These are phyloP conservation scores for Fusarium sp. DNA, from an alignment of 2,329 filamentous ascomycete species.

Conservation along the genomic window DNA sequence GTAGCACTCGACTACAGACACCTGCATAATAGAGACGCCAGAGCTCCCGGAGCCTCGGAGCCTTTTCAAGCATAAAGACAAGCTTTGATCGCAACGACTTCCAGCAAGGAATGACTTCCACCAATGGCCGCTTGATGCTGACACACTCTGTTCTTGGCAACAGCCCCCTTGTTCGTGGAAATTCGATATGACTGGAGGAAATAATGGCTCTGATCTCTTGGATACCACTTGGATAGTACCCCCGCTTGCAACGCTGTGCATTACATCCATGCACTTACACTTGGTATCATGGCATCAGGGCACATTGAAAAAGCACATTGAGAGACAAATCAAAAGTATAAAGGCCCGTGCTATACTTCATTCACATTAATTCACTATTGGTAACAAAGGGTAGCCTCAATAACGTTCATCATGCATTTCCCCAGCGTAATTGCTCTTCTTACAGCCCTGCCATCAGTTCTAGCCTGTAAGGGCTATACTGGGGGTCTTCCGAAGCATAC, in stretches of 20 bases:
- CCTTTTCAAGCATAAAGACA: conserved; percentile 15
- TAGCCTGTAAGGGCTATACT: conserved; percentile 42
- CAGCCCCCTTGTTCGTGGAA: background rate
- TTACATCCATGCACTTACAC: background rate
- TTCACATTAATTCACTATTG: too few species aligned
- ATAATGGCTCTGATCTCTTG: background rate
- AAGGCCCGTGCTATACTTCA: background rate
- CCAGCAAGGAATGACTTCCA: background rate
- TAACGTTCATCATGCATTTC: background rate
- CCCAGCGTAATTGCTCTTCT: conserved; percentile 26
- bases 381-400: too few species aligned
- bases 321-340: background rate
- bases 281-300: background rate
- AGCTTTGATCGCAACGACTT: background rate
- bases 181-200: background rate
- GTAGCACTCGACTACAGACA: background rate
- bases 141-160: background rate
- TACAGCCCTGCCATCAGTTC: conserved; percentile 40
- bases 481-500: conserved; percentile 45
- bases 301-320: background rate
- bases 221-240: background rate
- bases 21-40: background rate
- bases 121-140: background rate
- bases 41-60: conserved; percentile 1
- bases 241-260: background rate